Base-by-base conservation (phyloP, 306 rosid species). In the Parietaria judaica region DNA sequence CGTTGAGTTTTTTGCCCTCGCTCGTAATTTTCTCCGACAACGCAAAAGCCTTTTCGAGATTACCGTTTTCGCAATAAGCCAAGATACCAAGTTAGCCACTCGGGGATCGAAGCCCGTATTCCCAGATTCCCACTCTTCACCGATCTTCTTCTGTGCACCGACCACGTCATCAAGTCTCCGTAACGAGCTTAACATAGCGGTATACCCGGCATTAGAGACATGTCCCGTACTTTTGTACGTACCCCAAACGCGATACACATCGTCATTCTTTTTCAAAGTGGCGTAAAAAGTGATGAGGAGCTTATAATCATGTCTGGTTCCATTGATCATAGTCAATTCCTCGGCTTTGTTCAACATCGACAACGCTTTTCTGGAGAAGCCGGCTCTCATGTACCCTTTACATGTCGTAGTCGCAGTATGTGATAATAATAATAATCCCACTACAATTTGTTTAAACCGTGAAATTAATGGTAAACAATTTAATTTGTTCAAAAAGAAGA, bases 191-290 rank as follows among this genome's bases (percentile, higher is more conserved):
- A 88, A 6, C 72, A 83, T 72, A 49, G 76, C 51, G 56, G 72
- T 9, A 78, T 83, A 88, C 60, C 83, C 84, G 3, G 66, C 34
- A 56, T 69, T 72, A 57, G 3, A 23, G 56, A 44, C 7, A 17
- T 15, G 46, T 3, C 48, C 66, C 53, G 70, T 6, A 13, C 31
- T 55, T 59, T 57, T 64, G 76, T 69, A 74, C 67, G 62, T 59
- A 63, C 68, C 56, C 95, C 92, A 87, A 52, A 84, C 73, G 37
- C 92, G 78, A 74, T 78, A 78, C 54, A 87, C 87, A 53, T 78
- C 92, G 1, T 76, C 82, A 72, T 74, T 80, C 34, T 73, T 74
- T 49, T 84, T 89, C 8, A 77, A 52, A 14, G 70, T 65, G 46
- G 85, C 63, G 54, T 87, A 70, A 36, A 68, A 61, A 48, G 80